Conservation (phyloP, 2,329 filamentous ascomycete genomes). For the Colletotrichum graminicola region DNA sequence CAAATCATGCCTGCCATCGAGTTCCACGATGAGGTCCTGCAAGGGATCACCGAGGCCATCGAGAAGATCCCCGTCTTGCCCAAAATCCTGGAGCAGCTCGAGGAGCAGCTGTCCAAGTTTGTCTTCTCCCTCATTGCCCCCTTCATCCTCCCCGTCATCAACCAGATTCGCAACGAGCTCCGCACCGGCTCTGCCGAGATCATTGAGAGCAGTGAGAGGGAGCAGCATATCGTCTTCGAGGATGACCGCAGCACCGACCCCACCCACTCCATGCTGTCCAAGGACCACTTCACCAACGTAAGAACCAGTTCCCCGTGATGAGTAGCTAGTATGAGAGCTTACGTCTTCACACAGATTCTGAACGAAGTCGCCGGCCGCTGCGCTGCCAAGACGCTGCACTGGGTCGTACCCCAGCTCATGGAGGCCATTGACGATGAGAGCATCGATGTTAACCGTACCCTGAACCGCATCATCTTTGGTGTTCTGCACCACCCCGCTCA, state of each 20-base stretch:
- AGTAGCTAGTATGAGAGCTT: not conserved
- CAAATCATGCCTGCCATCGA: conserved; percentile 92
- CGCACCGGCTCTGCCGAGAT: conserved; percentile 88
- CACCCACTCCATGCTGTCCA: conserved; percentile 95
- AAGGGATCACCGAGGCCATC: conserved; percentile 80
- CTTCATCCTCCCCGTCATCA: conserved; percentile 86
- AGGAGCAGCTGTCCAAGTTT: conserved; percentile 89
- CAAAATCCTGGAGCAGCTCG: conserved; percentile 85
- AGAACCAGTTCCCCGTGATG: conserved; percentile 44
- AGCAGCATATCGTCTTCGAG: conserved; percentile 89
- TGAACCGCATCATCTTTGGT: conserved; percentile 83
- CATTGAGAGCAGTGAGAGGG: conserved; percentile 84
- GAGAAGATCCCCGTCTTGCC: conserved; percentile 89
- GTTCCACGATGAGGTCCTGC: conserved; percentile 91
- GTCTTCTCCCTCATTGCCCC: conserved; percentile 93
- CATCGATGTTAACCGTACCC: conserved; percentile 75
- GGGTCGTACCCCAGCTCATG: conserved; percentile 92
- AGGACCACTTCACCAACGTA: conserved; percentile 93
- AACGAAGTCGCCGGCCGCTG: conserved; percentile 90
- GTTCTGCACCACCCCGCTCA: conserved; percentile 92
- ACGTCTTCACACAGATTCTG: conserved; percentile 66
- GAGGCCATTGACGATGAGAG: conserved; percentile 85
- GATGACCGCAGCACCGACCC: conserved; percentile 83
- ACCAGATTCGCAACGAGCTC: conserved; percentile 88
- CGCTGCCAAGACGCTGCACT: conserved; percentile 82